Conservation (phyloP, 73 alveolate species). For the Durusdinium trenchii region DNA sequence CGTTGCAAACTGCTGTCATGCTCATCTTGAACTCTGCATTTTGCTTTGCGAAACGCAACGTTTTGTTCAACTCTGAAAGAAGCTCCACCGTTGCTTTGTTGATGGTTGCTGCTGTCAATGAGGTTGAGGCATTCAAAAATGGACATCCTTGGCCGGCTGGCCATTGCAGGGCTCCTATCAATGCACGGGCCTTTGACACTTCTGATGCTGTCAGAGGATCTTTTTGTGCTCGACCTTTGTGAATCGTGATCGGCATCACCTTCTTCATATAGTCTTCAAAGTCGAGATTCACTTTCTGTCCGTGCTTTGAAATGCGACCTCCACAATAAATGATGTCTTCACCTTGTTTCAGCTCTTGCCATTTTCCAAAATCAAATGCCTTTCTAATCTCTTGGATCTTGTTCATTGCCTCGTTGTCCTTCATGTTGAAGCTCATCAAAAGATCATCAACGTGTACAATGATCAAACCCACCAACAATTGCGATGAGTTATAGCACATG, state of each 20-base stretch:
- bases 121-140: not conserved
- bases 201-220: not conserved
- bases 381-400: not conserved
- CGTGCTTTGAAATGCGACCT: not conserved
- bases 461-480: not conserved
- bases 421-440: not conserved
- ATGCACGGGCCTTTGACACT: not conserved
- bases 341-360: not conserved
- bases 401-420: not conserved
- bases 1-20: not conserved
- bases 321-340: slow-evolving; percentile 12
- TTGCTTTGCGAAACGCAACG: not conserved
- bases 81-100: not conserved
- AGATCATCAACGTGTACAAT: not conserved
- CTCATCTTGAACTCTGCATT: too few species aligned
- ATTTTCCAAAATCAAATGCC: slow-evolving; percentile 30
- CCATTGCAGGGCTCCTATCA: slow-evolving; percentile 2
- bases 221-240: not conserved
- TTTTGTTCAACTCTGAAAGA: not conserved
- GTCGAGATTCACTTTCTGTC: not conserved
- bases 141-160: slow-evolving; percentile 17
- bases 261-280: slow-evolving; percentile 17
- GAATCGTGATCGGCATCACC: slow-evolving; percentile 31
- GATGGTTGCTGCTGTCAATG: not conserved
- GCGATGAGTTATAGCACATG: not conserved